Evolutionary conservation across 2,329 filamentous ascomycete species (phyloP).

Genomic region (Teratosphaeria pseudoeucalypti): DNA sequence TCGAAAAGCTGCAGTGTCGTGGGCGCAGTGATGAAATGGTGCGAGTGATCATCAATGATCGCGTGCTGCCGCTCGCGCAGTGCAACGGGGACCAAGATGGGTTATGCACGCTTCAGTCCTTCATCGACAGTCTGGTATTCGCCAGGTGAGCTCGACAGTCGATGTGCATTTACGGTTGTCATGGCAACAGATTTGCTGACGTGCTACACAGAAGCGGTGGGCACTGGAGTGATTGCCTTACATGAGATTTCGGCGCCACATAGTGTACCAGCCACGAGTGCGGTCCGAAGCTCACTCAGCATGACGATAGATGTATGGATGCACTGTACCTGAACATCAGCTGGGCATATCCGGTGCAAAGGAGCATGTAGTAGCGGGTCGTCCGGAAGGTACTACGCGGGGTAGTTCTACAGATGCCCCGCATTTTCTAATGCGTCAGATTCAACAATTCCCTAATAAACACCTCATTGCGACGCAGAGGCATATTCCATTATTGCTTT

Average conservation of each 20-base stretch:
- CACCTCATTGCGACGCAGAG: neutral
- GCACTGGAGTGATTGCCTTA: neutral
- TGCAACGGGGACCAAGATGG: conserved; percentile 63
- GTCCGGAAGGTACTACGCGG: neutral
- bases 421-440: too few species aligned
- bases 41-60: conserved; percentile 71
- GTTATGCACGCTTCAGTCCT: conserved; percentile 57
- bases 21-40: conserved; percentile 57
- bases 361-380: neutral
- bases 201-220: neutral
- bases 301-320: neutral
- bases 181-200: neutral
- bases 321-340: too few species aligned
- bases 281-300: neutral
- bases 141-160: conserved; percentile 34
- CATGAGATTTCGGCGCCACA: neutral
- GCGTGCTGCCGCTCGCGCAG: conserved; percentile 60
- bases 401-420: too few species aligned
- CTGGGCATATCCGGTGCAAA: neutral
- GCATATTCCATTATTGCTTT: neutral
- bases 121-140: conserved; percentile 67
- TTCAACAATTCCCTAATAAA: neutral
- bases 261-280: neutral
- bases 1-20: conserved; percentile 73
- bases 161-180: neutral